Evolutionary conservation across 371 early-diverging fungal genomes (phyloP).

Genomic region (Syncephalastrum sp.): DNA sequence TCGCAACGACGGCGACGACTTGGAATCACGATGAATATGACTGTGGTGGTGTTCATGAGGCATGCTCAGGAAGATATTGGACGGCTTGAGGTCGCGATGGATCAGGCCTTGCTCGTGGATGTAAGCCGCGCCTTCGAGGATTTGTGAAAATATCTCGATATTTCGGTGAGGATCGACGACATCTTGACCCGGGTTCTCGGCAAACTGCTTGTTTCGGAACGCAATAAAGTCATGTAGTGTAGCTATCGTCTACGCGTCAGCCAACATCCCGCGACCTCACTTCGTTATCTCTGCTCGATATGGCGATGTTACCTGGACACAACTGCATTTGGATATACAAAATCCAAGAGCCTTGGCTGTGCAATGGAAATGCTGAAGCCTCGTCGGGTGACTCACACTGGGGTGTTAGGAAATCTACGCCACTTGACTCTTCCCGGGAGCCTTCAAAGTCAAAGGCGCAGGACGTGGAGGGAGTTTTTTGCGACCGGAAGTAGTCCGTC

Average conservation of each 20-base stretch:
- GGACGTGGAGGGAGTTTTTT: too few species aligned
- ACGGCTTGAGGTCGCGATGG: slow-evolving; percentile 81
- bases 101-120: slow-evolving; percentile 73
- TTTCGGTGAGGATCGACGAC: slow-evolving; percentile 41
- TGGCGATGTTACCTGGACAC: slow-evolving; percentile 57
- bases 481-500: too few species aligned
- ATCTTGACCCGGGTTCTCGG: slow-evolving; percentile 10
- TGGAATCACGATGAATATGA: slow-evolving; percentile 3
- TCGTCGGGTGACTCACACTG: too few species aligned
- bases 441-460: too few species aligned
- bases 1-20: too few species aligned
- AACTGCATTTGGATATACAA: slow-evolving; percentile 89
- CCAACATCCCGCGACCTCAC: too few species aligned
- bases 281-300: not conserved
- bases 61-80: slow-evolving; percentile 69
- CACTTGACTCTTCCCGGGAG: too few species aligned
- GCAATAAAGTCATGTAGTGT: slow-evolving; percentile 44
- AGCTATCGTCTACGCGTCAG: slow-evolving; percentile 18
- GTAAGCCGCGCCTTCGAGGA: slow-evolving; percentile 66
- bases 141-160: slow-evolving; percentile 47
- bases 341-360: slow-evolving; percentile 38
- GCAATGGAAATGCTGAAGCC: too few species aligned
- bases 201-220: slow-evolving; percentile 26
- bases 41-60: slow-evolving; percentile 6
- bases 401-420: too few species aligned